phyloP scores from a whole-genome alignment of 2,329 filamentous ascomycete genomes.

The Penicillium occitanis region DNA sequence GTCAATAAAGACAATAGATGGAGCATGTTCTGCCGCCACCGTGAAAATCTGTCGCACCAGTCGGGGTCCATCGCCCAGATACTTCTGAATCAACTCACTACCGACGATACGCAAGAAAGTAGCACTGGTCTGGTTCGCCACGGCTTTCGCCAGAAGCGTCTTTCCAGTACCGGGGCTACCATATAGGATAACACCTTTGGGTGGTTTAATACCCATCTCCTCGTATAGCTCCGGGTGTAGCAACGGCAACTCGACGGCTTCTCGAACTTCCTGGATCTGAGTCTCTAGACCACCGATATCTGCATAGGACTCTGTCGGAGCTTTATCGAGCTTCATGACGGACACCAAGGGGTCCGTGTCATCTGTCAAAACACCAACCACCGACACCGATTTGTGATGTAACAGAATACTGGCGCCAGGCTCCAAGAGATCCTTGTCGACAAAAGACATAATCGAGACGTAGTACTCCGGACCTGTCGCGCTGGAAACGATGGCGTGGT shows the following conservation, averaged over 20 bases:
- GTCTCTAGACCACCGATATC: conserved; percentile 95
- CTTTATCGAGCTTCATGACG: conserved; percentile 99
- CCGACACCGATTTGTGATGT: conserved; percentile 96
- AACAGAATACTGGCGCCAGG: conserved; percentile 92
- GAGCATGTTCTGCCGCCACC: conserved; percentile 92
- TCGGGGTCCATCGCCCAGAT: conserved; percentile 91
- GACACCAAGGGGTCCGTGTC: conserved; percentile 93
- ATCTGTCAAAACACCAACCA: conserved; percentile 94
- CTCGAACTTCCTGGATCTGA: conserved; percentile 96
- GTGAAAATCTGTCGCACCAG: conserved; percentile 88
- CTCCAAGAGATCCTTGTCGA: conserved; percentile 97
- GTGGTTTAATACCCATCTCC: conserved; percentile 99
- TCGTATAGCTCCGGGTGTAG: conserved; percentile 97
- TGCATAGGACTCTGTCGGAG: conserved; percentile 95
- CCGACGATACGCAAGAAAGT: conserved; percentile 97
- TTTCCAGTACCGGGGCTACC: conserved; percentile 96
- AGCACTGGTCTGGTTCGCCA: conserved; percentile 97
- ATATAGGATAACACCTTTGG: conserved; percentile 98
- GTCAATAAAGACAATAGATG: conserved; percentile 97
- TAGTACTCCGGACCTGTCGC: conserved; percentile 98
- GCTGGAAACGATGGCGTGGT: conserved; percentile 97
- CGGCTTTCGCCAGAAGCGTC: conserved; percentile 91
- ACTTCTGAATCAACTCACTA: conserved; percentile 97
- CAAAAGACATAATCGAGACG: conserved; percentile 99
- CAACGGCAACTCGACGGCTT: conserved; percentile 92